Conservation (phyloP, 768 basidiomycete genomes). For the Boletus speciosus region DNA sequence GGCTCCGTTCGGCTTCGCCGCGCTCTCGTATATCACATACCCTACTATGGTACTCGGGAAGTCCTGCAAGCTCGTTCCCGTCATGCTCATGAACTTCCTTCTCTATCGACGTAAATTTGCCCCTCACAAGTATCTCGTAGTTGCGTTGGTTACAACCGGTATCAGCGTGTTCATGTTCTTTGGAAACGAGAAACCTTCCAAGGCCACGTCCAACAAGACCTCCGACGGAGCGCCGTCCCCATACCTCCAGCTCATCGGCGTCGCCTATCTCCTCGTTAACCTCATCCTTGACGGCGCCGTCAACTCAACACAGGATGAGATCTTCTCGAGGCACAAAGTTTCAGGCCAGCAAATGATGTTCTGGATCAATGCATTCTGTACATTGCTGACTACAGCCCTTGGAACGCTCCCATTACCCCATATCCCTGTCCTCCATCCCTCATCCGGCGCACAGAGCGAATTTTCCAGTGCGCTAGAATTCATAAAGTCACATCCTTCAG, state of each 20-base stretch:
- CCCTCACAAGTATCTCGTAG: slow-evolving; percentile 93
- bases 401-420: slow-evolving; percentile 72
- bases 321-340: slow-evolving; percentile 74
- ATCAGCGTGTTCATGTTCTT: slow-evolving; percentile 95
- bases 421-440: slow-evolving; percentile 80
- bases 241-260: slow-evolving; percentile 65
- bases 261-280: slow-evolving; percentile 78
- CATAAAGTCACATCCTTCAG: slow-evolving; percentile 71
- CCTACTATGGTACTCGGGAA: slow-evolving; percentile 99
- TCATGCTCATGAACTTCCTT: slow-evolving; percentile 95
- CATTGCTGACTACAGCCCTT: slow-evolving; percentile 64
- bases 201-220: slow-evolving; percentile 34
- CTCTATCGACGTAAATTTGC: slow-evolving; percentile 92
- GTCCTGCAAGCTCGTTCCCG: slow-evolving; percentile 98
- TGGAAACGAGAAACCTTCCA: slow-evolving; percentile 51
- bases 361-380: slow-evolving; percentile 90
- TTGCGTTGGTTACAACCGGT: slow-evolving; percentile 84
- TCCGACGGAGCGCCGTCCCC: slow-evolving; percentile 31
- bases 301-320: slow-evolving; percentile 96
- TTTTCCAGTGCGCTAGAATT: slow-evolving; percentile 68
- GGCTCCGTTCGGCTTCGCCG: slow-evolving; percentile 94
- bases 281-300: slow-evolving; percentile 88
- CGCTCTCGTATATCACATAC: slow-evolving; percentile 94
- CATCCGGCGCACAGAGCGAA: slow-evolving; percentile 56
- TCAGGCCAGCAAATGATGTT: slow-evolving; percentile 99